Evolutionary conservation across 2,329 filamentous ascomycete species (phyloP).

Genomic region (Xylaria sp.): DNA sequence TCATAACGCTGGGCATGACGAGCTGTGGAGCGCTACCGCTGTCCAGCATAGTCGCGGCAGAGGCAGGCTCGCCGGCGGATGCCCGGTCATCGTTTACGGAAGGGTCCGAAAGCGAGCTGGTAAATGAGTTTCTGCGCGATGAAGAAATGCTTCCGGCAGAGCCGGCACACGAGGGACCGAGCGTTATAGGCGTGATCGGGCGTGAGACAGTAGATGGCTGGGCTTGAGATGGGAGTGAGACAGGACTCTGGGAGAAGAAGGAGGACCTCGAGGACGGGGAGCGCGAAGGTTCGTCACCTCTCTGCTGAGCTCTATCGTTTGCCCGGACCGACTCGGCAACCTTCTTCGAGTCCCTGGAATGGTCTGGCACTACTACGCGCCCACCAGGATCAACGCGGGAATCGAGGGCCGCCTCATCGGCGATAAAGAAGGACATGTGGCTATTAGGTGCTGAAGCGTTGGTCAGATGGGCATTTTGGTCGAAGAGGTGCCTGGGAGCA

Average conservation of each 20-base stretch:
- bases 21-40: conserved; percentile 74
- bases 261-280: conserved; percentile 50
- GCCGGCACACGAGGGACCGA: conserved; percentile 54
- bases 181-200: conserved; percentile 59
- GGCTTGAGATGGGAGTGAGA: conserved; percentile 46
- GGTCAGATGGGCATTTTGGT: conserved; percentile 42
- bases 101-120: conserved; percentile 61
- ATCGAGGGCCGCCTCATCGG: conserved; percentile 62
- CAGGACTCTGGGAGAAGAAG: conserved; percentile 48
- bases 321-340: conserved; percentile 33
- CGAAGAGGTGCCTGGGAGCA: conserved; percentile 52
- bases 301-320: conserved; percentile 42
- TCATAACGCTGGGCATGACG: conserved; percentile 96
- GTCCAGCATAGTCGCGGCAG: conserved; percentile 60
- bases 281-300: conserved; percentile 38
- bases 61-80: conserved; percentile 56
- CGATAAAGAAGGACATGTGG: conserved; percentile 64
- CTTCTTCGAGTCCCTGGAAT: conserved; percentile 51
- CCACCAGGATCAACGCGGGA: conserved; percentile 48
- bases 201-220: conserved; percentile 53
- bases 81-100: conserved; percentile 59
- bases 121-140: conserved; percentile 64
- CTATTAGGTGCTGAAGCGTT: conserved; percentile 51
- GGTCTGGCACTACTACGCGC: conserved; percentile 46
- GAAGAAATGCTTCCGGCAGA: conserved; percentile 59